Evolutionary conservation across 2,329 filamentous ascomycete species (phyloP).

Genomic region (Stagonosporopsis tanaceti): DNA sequence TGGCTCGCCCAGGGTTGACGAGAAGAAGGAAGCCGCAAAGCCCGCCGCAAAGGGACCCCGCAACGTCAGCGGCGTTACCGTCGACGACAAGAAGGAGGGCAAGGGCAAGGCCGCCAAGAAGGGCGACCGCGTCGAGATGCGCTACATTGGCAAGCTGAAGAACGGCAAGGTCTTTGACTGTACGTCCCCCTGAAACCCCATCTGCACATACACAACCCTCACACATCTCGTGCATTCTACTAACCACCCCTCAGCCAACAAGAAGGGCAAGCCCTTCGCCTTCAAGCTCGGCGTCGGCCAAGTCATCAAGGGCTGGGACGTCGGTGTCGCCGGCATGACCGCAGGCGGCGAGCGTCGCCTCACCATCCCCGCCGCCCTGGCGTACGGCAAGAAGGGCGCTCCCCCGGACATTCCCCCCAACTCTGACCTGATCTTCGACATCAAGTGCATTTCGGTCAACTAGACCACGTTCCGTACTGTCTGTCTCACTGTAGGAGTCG

Average conservation of each 20-base stretch:
- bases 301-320: conserved; percentile 99
- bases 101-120: conserved; percentile 85
- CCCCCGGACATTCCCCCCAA: conserved; percentile 88
- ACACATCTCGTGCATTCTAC: conserved; percentile 6
- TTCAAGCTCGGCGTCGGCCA: conserved; percentile 95
- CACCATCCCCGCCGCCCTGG: conserved; percentile 84
- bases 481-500: too few species aligned
- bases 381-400: conserved; percentile 81
- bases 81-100: conserved; percentile 95
- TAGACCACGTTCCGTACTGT: conserved; percentile 37
- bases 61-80: conserved; percentile 84
- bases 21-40: conserved; percentile 53
- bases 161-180: conserved; percentile 96
- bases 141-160: conserved; percentile 95
- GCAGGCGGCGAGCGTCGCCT: conserved; percentile 93
- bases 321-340: conserved; percentile 90
- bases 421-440: conserved; percentile 89
- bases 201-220: neutral
- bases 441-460: conserved; percentile 60
- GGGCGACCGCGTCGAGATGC: conserved; percentile 89
- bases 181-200: conserved; percentile 57
- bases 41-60: conserved; percentile 68
- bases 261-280: conserved; percentile 96
- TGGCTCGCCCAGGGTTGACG: conserved; percentile 57
- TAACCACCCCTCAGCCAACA: conserved; percentile 74